Conservation (phyloP, 768 basidiomycete species). For the Udeniomyces megalosporus region DNA sequence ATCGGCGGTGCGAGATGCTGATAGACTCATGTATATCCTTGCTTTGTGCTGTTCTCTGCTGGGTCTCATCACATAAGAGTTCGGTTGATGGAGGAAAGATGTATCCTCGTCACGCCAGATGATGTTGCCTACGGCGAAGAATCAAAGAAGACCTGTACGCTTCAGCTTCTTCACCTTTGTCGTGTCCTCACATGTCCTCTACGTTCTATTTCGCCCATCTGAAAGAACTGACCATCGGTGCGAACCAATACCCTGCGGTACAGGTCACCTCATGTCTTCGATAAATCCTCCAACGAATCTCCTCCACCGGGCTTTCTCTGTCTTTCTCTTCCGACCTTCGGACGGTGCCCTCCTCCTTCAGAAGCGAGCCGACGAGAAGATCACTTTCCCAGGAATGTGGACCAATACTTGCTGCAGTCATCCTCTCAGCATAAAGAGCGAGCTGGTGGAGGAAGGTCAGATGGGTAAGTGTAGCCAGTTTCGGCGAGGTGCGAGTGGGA, state of each 20-base stretch:
- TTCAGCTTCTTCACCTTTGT: neutral
- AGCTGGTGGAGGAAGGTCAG: constrained; percentile 71
- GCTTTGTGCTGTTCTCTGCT: neutral
- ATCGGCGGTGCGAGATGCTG: neutral
- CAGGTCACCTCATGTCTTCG: constrained; percentile 95
- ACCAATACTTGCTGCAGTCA: constrained; percentile 99
- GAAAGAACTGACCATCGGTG: neutral
- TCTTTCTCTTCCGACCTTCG: constrained; percentile 83
- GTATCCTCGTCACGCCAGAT: constrained; percentile 27
- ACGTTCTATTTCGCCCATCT: neutral
- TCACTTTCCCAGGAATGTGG: constrained; percentile 99
- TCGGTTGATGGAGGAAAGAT: constrained; percentile 78
- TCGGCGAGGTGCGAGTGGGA: no score
- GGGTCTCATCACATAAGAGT: constrained; percentile 30
- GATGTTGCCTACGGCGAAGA: constrained; percentile 32
- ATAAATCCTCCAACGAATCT: constrained; percentile 46
- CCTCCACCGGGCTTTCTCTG: constrained; percentile 94
- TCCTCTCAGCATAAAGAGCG: constrained; percentile 51
- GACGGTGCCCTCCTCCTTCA: constrained; percentile 89
- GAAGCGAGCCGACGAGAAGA: constrained; percentile 92
- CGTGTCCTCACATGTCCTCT: no score
- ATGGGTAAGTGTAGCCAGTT: constrained; percentile 30
- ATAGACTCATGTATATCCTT: neutral
- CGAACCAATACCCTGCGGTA: neutral
- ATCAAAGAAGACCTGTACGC: constrained; percentile 92